A percentile compares a stretch with the other conserved stretches of the same genome.
These are phyloP conservation scores for Plasmodium gallinaceum DNA, from an alignment of 169 alveolate genomes.

Conservation along the genomic window DNA sequence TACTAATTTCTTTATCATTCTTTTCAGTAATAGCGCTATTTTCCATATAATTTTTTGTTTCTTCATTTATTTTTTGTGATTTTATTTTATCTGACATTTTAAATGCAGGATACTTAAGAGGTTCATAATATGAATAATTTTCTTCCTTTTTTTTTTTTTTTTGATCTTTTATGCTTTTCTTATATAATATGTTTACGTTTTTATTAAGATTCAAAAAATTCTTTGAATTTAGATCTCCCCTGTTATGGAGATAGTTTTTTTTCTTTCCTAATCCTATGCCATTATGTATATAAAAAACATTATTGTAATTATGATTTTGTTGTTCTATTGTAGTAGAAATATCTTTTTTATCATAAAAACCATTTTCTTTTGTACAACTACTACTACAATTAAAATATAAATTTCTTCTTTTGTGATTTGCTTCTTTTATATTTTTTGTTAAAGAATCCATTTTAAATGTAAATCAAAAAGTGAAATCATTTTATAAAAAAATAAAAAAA, in stretches of 20 bases:
- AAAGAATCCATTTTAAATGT: slow-evolving; percentile 29
- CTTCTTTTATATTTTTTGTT: slow-evolving; percentile 12
- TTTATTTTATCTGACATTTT: slow-evolving; percentile 32
- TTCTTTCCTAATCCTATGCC: not conserved
- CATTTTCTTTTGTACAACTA: slow-evolving; percentile 23
- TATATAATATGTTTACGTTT: not conserved
- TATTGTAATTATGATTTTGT: not conserved
- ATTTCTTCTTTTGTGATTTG: slow-evolving; percentile 26
- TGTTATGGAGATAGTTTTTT: not conserved
- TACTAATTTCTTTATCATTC: no score
- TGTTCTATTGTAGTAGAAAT: not conserved
- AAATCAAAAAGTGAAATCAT: not conserved
- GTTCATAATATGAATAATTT: slow-evolving; percentile 34
- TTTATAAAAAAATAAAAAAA: not conserved
- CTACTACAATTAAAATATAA: not conserved
- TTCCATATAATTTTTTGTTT: not conserved
- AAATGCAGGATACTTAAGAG: slow-evolving; percentile 59
- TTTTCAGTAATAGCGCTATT: no score
- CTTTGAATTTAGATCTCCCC: not conserved
- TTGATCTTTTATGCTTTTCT: not conserved
- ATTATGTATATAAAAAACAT: slow-evolving; percentile 6
- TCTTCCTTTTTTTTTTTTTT: not conserved
- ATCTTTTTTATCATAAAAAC: not conserved
- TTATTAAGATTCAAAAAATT: not conserved
- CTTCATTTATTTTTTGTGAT: not conserved